These are phyloP conservation scores for Boeremia exigua DNA, from an alignment of 2,329 filamentous ascomycete genomes.

Conservation along the genomic window DNA sequence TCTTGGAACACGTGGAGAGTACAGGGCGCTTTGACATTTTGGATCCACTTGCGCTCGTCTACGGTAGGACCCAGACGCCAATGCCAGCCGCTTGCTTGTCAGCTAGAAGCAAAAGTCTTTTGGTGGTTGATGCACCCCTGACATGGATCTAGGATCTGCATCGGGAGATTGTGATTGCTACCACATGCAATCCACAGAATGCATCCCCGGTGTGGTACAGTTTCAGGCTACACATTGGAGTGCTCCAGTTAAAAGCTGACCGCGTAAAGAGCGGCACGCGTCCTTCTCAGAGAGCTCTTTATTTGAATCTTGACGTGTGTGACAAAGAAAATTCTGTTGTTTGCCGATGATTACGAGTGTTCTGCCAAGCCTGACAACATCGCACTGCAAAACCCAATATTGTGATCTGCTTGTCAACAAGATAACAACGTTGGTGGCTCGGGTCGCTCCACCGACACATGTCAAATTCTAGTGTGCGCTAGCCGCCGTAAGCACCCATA, in stretches of 20 bases:
- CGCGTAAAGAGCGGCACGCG: neutral
- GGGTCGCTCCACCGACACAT: neutral
- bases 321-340: no score
- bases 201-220: constrained; percentile 8
- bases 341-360: neutral
- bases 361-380: neutral
- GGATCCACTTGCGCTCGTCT: constrained; percentile 1
- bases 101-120: constrained; percentile 1
- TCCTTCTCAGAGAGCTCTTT: neutral
- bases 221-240: neutral
- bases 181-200: neutral
- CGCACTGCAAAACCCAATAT: neutral
- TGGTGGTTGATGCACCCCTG: constrained; percentile 9
- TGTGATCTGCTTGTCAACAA: constrained; percentile 5
- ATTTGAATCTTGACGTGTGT: no score
- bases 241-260: neutral
- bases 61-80: constrained; percentile 10
- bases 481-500: neutral
- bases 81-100: constrained; percentile 2
- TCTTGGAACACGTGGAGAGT: constrained; percentile 8
- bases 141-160: constrained; percentile 5
- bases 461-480: neutral
- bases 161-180: constrained; percentile 5
- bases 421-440: constrained; percentile 4
- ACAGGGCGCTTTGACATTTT: constrained; percentile 3